phyloP scores from a whole-genome alignment of 352 stramenopile genomes.

The Pythium aristosporum region DNA sequence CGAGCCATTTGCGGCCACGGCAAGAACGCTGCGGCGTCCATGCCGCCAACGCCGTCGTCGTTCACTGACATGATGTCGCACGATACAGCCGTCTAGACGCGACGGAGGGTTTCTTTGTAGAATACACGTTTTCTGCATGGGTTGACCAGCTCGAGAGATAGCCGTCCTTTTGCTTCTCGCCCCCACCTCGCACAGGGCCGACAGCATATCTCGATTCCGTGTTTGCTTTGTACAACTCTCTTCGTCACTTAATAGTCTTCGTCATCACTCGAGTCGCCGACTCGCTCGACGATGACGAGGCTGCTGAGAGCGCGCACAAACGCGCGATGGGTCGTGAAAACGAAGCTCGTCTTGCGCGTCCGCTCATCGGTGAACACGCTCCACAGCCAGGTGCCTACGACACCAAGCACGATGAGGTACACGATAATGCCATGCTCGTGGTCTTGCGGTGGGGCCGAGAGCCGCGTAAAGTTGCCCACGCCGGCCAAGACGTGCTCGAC shows the following conservation, averaged over 20 bases:
- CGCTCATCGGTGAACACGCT: conserved; percentile 22
- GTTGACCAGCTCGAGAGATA: neutral
- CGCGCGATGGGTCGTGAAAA: conserved; percentile 20
- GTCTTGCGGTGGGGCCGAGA: neutral
- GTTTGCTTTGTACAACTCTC: neutral
- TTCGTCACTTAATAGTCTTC: conserved; percentile 8
- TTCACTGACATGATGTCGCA: conserved; percentile 15
- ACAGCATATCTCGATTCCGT: neutral
- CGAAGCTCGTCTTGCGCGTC: conserved; percentile 18
- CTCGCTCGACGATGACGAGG: conserved; percentile 20
- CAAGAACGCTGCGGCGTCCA: conserved; percentile 34
- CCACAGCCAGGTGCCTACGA: conserved; percentile 23
- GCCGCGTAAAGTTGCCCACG: conserved; percentile 3
- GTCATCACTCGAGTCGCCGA: conserved; percentile 17
- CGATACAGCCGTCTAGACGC: conserved; percentile 21
- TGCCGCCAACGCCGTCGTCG: conserved; percentile 29
- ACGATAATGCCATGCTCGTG: conserved; percentile 12
- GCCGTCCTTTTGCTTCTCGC: neutral
- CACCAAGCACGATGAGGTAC: conserved; percentile 23
- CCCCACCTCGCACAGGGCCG: too few relatives aligned
- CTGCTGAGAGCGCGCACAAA: conserved; percentile 10
- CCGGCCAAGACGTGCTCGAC: neutral
- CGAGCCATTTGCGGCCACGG: conserved; percentile 77
- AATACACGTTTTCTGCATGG: conserved; percentile 18
- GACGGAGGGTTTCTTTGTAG: neutral